Evolutionary conservation across 2,329 filamentous ascomycete species (phyloP), one percentile per base, ranked within the genome.

Genomic region (Pseudocercospora ulei): DNA sequence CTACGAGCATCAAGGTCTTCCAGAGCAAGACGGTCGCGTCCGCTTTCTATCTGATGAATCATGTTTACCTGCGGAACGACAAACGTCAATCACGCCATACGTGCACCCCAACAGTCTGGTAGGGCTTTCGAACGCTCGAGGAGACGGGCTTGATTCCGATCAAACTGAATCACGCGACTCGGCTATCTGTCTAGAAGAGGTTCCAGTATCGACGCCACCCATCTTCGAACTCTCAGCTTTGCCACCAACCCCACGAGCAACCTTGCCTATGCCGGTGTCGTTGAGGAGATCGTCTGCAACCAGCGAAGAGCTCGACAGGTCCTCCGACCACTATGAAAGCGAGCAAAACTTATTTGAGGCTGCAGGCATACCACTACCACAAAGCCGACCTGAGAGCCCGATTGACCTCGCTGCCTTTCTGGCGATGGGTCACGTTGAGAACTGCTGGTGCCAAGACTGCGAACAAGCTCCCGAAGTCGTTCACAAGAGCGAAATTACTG

Each of bases 81-180:
- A 52, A 7, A 39, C 39, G 17, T 44, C 29, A 7, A 49, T 46
- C 30, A 16, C 52, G 3, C 53, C 53, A 3, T 53, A 55, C 31
- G 50, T 54, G 2, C 54, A 58, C 23, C 41, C 41, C 26, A 58
- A 58, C 39, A 54, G 50, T 29, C 43, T 58, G 22, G 48, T 44
- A 24, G 54, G 52, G 9, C 29, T 43, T 26, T 41, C 48, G 4
- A 55, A 54, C 25, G 50, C 51, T 16, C 31, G 16, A 7, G 47
- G 42, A 14, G 39, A 11, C 11, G 33, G 19, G 33, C 44, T 31
- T 35, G 38, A 11, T 17, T 30, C 19, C n/a, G 33, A 43, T 8
- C 38, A 46, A 23, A 31, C 40, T 19, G 18, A 38, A 5, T 7
- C 48, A 9, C 18, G 16, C n/a, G 46, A 51, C 30, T 50, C 51